phyloP scores from a whole-genome alignment of 331 rosid genomes.

The Quercus tomentella region DNA sequence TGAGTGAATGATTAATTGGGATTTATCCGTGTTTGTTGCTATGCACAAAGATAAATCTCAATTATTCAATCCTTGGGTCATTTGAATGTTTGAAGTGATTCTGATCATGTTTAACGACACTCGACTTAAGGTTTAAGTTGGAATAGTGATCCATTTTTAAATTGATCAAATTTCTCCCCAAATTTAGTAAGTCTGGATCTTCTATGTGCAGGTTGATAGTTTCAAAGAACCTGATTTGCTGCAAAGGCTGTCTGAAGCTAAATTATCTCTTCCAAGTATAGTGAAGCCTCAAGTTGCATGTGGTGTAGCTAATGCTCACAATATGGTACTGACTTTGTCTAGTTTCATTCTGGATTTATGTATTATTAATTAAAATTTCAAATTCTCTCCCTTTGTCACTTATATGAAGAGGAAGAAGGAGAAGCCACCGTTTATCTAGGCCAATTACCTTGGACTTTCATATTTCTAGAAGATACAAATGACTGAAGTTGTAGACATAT shows the following conservation, averaged over 20 bases:
- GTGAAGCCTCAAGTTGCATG: constrained; percentile 96
- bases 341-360: neutral
- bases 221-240: constrained; percentile 42
- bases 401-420: too few relatives aligned
- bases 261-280: constrained; percentile 69
- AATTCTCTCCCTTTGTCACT: neutral
- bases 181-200: neutral
- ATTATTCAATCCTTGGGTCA: neutral
- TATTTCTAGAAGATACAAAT: neutral
- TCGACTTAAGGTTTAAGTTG: neutral
- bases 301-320: constrained; percentile 79
- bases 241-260: constrained; percentile 47
- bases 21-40: neutral
- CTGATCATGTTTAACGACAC: neutral
- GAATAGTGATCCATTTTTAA: neutral
- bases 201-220: constrained; percentile 38
- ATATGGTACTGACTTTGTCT: constrained; percentile 44
- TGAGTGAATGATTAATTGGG: neutral
- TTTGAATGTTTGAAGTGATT: neutral
- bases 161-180: neutral
- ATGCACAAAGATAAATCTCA: neutral
- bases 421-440: neutral
- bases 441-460: neutral
- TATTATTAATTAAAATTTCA: neutral
- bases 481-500: neutral